Conservation (phyloP, 2,329 filamentous ascomycete genomes). For the Sporothrix pseudoabietina region DNA sequence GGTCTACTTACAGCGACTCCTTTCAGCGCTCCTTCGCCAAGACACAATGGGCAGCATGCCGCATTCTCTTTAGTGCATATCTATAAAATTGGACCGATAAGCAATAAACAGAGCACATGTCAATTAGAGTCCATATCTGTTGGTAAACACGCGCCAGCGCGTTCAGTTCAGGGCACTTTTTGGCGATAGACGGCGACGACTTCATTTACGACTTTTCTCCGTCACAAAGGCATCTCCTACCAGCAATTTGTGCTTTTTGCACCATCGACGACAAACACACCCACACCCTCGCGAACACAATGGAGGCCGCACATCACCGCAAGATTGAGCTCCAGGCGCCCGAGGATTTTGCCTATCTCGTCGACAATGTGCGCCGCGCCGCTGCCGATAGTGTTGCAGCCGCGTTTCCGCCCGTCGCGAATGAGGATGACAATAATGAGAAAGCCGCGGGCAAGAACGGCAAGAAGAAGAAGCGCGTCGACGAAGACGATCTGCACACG, state of each 20-base stretch:
- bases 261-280: too few species aligned
- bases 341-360: constrained; percentile 70
- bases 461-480: constrained; percentile 10
- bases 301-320: constrained; percentile 57
- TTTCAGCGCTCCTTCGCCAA: background rate
- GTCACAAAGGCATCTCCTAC: too few species aligned
- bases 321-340: constrained; percentile 79
- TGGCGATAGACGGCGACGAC: too few species aligned
- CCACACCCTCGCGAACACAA: constrained; percentile 29
- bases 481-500: constrained; percentile 57
- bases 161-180: background rate
- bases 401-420: constrained; percentile 66
- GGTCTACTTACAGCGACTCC: background rate
- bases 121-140: constrained; percentile 9
- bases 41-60: background rate
- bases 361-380: constrained; percentile 68
- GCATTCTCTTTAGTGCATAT: constrained; percentile 7
- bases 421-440: constrained; percentile 39
- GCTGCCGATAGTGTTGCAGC: constrained; percentile 68
- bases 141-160: constrained; percentile 17
- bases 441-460: constrained; percentile 30
- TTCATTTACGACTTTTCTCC: too few species aligned
- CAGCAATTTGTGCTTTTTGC: too few species aligned
- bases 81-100: background rate
- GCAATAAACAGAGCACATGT: background rate